Evolutionary conservation across 2,329 filamentous ascomycete genomes (phyloP).

Genomic region (Aureobasidium mangrovei): DNA sequence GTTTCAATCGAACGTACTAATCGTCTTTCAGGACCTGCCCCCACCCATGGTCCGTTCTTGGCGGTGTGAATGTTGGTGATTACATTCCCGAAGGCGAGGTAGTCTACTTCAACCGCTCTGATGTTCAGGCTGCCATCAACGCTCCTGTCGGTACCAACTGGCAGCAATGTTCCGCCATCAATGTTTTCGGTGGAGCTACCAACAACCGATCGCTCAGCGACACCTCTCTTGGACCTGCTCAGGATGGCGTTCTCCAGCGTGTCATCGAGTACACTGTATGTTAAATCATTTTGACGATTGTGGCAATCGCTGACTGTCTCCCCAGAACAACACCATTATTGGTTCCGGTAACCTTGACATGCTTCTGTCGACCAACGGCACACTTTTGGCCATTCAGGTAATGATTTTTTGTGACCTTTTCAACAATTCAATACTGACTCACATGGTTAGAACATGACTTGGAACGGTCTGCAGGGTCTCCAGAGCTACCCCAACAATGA

Average conservation of each 20-base stretch:
- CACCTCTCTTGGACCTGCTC: background rate
- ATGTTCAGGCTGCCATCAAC: conserved; percentile 32
- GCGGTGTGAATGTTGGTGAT: conserved; percentile 17
- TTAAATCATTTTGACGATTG: too few species aligned
- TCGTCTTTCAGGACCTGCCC: conserved; percentile 1
- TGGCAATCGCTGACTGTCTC: too few species aligned
- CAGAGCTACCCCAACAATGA: conserved; percentile 18
- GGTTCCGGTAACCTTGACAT: conserved; percentile 24
- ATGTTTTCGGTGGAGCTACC: conserved; percentile 21
- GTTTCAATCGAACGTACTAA: background rate
- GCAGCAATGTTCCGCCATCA: conserved; percentile 6
- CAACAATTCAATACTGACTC: background rate
- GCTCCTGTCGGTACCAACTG: conserved; percentile 25
- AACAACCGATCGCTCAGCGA: conserved; percentile 10
- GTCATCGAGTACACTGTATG: conserved; percentile 24
- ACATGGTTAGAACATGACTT: conserved; percentile 21
- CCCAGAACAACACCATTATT: conserved; percentile 25
- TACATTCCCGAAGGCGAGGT: conserved; percentile 12
- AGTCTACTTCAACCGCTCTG: conserved; percentile 29
- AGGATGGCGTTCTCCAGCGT: background rate
- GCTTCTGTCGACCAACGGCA: conserved; percentile 24
- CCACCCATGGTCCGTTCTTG: conserved; percentile 16
- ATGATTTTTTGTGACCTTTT: background rate
- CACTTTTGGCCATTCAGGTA: conserved; percentile 21
- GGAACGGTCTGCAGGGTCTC: conserved; percentile 25